phyloP scores from a whole-genome alignment of 257 asterid genomes.

The Rehmannia glutinosa region DNA sequence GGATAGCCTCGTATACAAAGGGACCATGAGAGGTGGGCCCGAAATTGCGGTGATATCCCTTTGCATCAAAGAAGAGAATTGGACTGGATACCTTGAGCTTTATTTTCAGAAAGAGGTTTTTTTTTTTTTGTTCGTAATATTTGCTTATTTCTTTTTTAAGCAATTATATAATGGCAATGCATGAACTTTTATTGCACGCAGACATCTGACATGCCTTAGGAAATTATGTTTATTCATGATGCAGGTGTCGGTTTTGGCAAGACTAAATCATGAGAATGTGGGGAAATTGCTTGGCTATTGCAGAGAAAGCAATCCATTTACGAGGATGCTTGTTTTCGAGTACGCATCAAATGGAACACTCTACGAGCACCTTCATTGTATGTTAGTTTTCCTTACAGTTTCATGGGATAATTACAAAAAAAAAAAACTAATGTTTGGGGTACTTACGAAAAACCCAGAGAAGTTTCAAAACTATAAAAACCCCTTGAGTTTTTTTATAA shows the following conservation, averaged over 20 bases:
- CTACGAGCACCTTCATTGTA: conserved; percentile 87
- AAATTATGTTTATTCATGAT: conserved; percentile 12
- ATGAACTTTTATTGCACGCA: background rate
- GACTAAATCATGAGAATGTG: conserved; percentile 73
- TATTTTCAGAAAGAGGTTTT: conserved; percentile 82
- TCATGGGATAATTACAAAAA: too few species aligned
- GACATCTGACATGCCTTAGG: background rate
- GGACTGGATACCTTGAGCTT: conserved; percentile 79
- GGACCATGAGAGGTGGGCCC: conserved; percentile 74
- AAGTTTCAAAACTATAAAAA: too few species aligned
- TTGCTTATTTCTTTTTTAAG: too few species aligned
- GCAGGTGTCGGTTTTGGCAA: conserved; percentile 82
- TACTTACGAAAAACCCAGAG: too few species aligned
- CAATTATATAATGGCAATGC: too few species aligned
- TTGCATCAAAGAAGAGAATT: conserved; percentile 69
- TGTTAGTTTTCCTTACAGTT: conserved; percentile 7
- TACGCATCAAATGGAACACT: conserved; percentile 93
- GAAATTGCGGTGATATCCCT: conserved; percentile 79
- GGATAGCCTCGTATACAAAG: conserved; percentile 73
- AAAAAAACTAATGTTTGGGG: too few species aligned
- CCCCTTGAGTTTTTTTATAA: too few species aligned
- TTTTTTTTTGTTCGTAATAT: background rate
- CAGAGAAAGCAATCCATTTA: conserved; percentile 65
- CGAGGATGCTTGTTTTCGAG: conserved; percentile 88
- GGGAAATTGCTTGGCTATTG: conserved; percentile 81